Evolutionary conservation across 2,329 filamentous ascomycete species (phyloP).

Genomic region (Diplodia intermedia): DNA sequence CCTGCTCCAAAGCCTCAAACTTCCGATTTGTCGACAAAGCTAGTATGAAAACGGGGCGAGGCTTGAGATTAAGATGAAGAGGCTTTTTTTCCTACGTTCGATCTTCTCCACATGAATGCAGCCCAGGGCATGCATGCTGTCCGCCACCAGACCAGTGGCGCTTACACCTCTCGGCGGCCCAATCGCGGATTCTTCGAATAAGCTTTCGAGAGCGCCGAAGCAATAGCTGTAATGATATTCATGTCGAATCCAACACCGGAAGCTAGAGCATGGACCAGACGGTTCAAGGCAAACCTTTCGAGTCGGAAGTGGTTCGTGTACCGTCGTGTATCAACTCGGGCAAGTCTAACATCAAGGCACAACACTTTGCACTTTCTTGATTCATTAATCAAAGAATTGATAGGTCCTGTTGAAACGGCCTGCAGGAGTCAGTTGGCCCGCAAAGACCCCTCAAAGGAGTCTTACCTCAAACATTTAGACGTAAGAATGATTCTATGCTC

Average conservation of each 20-base stretch:
- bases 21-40: not conserved
- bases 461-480: not conserved
- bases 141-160: not conserved
- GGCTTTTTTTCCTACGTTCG: constrained; percentile 15
- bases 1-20: not conserved
- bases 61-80: constrained; percentile 6
- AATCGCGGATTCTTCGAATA: not conserved
- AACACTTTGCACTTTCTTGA: not conserved
- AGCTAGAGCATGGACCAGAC: too few species aligned
- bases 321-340: not conserved
- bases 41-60: not conserved
- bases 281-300: not conserved
- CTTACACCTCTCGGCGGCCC: not conserved
- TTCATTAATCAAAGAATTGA: not conserved
- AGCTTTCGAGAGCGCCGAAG: not conserved
- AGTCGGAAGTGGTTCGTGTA: not conserved
- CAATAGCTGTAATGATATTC: not conserved
- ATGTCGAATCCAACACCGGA: not conserved
- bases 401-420: not conserved
- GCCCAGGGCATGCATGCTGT: not conserved
- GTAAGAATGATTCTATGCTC: not conserved
- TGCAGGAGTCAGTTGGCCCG: not conserved
- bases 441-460: not conserved
- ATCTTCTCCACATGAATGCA: not conserved
- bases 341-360: not conserved